A percentile compares a stretch with the other conserved stretches of the same genome.
Conservation (phyloP, 163 green algal genomes). For the Scenedesmus sp. region DNA sequence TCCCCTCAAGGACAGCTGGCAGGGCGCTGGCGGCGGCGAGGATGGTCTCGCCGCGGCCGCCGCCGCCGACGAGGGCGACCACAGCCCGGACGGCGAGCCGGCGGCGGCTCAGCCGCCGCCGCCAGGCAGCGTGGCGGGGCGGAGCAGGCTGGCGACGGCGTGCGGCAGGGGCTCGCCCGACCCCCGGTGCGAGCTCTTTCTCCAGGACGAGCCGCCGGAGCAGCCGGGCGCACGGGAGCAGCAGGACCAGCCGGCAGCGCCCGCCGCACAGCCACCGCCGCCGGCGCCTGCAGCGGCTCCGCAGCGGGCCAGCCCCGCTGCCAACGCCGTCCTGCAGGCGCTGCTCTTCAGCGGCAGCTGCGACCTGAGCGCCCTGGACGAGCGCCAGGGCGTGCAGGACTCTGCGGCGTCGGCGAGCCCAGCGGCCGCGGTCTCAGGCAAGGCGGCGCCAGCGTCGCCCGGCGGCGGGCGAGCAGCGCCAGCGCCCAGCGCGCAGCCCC, state of each 20-base stretch:
- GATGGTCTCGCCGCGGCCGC: too few species aligned
- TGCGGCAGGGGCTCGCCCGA: too few species aligned
- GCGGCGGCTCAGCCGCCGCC: too few species aligned
- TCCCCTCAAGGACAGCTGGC: too few species aligned
- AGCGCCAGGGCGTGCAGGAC: not conserved
- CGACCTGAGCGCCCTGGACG: not conserved
- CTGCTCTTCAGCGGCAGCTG: constrained; percentile 40
- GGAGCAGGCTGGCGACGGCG: too few species aligned
- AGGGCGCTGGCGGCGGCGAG: too few species aligned
- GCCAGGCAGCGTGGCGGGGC: too few species aligned
- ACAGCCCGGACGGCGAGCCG: too few species aligned
- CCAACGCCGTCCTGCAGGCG: constrained; percentile 50
- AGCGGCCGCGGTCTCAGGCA: not conserved
- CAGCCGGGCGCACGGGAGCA: not conserved
- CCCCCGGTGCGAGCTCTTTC: too few species aligned
- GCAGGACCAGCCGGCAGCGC: not conserved
- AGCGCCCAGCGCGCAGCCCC: not conserved
- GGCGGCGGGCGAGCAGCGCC: not conserved
- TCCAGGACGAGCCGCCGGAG: constrained; percentile 1
- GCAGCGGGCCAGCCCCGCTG: constrained; percentile 45
- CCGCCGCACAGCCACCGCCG: not conserved
- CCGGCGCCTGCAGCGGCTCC: too few species aligned
- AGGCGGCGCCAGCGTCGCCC: not conserved
- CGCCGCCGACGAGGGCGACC: too few species aligned
- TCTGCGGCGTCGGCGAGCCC: too few species aligned